Percentiles rank a stretch among this genome's conserved stretches.
These are phyloP conservation scores for Rhododendron henanense DNA, from an alignment of 148 eudicot genomes.

Conservation along the genomic window DNA sequence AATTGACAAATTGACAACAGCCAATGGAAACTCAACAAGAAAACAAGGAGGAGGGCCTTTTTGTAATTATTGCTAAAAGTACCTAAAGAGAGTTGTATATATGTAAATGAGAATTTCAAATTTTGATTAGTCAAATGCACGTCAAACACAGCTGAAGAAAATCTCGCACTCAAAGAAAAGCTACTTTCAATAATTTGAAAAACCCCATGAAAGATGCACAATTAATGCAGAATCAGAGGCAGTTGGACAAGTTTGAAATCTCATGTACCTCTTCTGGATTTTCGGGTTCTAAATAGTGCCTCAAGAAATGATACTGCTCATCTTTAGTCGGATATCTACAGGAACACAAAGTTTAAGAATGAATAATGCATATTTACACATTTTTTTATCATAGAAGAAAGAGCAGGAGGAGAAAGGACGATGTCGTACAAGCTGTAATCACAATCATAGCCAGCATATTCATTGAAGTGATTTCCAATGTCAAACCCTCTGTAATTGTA, in stretches of 20 bases:
- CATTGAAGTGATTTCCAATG: conserved; percentile 95
- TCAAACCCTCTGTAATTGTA: conserved; percentile 97
- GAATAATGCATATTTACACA: not conserved
- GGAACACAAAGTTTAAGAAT: conserved; percentile 17
- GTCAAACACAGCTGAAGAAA: not conserved
- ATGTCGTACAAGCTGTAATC: conserved; percentile 79
- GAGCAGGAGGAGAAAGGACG: not conserved
- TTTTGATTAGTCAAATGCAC: not conserved
- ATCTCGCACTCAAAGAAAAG: not conserved
- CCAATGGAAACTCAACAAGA: not conserved
- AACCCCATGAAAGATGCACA: not conserved
- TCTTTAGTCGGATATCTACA: conserved; percentile 87
- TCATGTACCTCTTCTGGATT: conserved; percentile 63
- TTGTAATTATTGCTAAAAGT: not conserved
- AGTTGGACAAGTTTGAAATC: conserved; percentile 1
- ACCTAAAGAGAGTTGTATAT: not conserved
- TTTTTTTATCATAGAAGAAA: not conserved
- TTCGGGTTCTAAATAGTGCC: conserved; percentile 75
- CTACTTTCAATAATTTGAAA: not conserved
- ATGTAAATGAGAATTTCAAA: not conserved
- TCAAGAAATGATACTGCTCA: conserved; percentile 88
- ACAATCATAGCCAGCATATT: conserved; percentile 97
- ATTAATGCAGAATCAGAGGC: not conserved
- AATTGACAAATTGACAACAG: not conserved
- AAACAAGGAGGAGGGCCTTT: not conserved